These are phyloP conservation scores for Apiotrichum montevideense DNA, from an alignment of 1,284 basidiomycete species.

Conservation along the genomic window DNA sequence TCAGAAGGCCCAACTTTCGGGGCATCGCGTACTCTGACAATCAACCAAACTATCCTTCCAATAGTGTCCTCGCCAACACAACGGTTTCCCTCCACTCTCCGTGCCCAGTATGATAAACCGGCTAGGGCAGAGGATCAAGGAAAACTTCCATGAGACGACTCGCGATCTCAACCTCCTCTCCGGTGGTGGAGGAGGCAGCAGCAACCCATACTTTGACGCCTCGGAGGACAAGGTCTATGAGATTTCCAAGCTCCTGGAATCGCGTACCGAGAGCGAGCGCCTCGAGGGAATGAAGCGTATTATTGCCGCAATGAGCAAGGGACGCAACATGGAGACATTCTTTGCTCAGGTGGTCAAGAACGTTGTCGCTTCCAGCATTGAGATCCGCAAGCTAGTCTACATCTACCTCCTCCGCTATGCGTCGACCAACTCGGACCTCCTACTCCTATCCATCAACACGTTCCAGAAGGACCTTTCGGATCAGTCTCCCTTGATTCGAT, in stretches of 20 bases:
- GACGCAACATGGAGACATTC: slow-evolving; percentile 81
- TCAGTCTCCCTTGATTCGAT: slow-evolving; percentile 81
- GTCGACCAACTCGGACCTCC: slow-evolving; percentile 84
- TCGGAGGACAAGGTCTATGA: slow-evolving; percentile 49
- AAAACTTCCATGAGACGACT: slow-evolving; percentile 49
- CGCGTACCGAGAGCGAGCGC: slow-evolving; percentile 76
- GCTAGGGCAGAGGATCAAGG: slow-evolving; percentile 46
- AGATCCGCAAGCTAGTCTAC: slow-evolving; percentile 95
- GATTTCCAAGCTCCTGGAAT: slow-evolving; percentile 77
- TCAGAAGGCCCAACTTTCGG: too few relatives aligned
- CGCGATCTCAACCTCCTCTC: slow-evolving; percentile 43
- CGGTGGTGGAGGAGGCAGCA: slow-evolving; percentile 26
- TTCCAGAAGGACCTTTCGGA: slow-evolving; percentile 96
- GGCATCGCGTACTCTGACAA: too few relatives aligned
- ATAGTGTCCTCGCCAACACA: neutral
- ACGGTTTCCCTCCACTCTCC: neutral
- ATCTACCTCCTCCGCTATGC: slow-evolving; percentile 94
- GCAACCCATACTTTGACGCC: slow-evolving; percentile 44
- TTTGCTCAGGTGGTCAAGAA: slow-evolving; percentile 94
- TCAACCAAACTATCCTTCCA: too few relatives aligned
- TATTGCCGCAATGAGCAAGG: slow-evolving; percentile 89
- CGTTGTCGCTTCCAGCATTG: slow-evolving; percentile 80
- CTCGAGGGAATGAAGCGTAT: slow-evolving; percentile 89
- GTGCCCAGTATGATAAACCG: slow-evolving; percentile 31
- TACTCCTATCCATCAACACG: slow-evolving; percentile 94